Percentiles rank a stretch among this genome's conserved stretches.
These are phyloP conservation scores for Rhizopogon sp. DNA, from an alignment of 768 basidiomycete genomes.

Conservation along the genomic window DNA sequence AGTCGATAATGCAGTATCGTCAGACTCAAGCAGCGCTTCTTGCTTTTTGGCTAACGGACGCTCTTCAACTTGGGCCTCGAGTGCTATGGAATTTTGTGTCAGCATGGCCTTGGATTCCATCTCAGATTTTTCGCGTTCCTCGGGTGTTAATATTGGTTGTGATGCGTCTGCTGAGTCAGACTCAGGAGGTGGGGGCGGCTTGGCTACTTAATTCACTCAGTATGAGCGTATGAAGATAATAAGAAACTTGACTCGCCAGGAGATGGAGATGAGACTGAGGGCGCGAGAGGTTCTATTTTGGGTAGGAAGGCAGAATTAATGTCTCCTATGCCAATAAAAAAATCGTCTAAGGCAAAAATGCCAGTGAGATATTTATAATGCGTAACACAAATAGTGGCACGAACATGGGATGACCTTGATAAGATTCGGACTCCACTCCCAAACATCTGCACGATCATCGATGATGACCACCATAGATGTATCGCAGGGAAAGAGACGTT, in stretches of 20 bases:
- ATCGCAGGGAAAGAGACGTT: conserved; percentile 92
- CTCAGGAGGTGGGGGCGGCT: conserved; percentile 9
- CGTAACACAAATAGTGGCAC: conserved; percentile 18
- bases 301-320: conserved; percentile 95
- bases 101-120: conserved; percentile 51
- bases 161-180: conserved; percentile 10
- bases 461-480: conserved; percentile 99
- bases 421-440: conserved; percentile 96
- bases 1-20: conserved; percentile 13
- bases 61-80: conserved; percentile 83
- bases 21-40: conserved; percentile 59
- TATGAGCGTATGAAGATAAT: neutral
- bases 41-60: conserved; percentile 86
- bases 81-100: conserved; percentile 63
- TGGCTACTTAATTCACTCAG: conserved; percentile 16
- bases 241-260: conserved; percentile 13
- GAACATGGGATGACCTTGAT: conserved; percentile 95
- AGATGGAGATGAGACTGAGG: conserved; percentile 16
- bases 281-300: conserved; percentile 51
- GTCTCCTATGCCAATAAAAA: conserved; percentile 97
- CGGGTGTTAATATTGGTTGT: conserved; percentile 20
- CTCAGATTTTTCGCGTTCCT: conserved; percentile 42
- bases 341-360: conserved; percentile 64
- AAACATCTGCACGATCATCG: conserved; percentile 97
- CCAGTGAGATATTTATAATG: neutral